Percentiles rank a stretch among this genome's conserved stretches.
phyloP scores from a whole-genome alignment of 495 filamentous ascomycete species.

The Podospora conica region DNA sequence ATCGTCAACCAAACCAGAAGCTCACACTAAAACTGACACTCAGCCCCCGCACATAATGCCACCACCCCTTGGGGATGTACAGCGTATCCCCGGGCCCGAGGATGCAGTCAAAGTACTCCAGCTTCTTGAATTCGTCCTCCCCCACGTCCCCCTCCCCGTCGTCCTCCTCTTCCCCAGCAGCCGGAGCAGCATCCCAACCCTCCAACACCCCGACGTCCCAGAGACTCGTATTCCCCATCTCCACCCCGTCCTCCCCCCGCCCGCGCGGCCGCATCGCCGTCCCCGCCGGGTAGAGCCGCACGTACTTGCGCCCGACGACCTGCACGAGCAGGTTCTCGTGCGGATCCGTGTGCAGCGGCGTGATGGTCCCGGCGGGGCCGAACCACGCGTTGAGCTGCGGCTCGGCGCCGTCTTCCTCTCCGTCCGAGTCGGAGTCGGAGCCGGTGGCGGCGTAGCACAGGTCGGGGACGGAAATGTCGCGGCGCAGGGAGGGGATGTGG shows the following conservation, averaged over 20 bases:
- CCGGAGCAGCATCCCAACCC: slow-evolving; percentile 39
- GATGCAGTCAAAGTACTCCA: slow-evolving; percentile 72
- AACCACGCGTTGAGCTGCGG: slow-evolving; percentile 85
- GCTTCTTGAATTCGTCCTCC: slow-evolving; percentile 47
- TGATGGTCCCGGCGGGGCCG: slow-evolving; percentile 80
- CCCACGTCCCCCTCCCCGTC: slow-evolving; percentile 26
- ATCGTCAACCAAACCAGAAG: slow-evolving; percentile 64
- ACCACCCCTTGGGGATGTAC: slow-evolving; percentile 94
- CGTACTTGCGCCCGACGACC: slow-evolving; percentile 85
- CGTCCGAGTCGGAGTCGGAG: slow-evolving; percentile 46
- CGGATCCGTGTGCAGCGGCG: slow-evolving; percentile 87
- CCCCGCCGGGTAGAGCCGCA: slow-evolving; percentile 72
- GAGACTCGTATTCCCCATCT: slow-evolving; percentile 86
- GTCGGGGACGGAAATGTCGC: slow-evolving; percentile 77
- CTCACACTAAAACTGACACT: slow-evolving; percentile 90
- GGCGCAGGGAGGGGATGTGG: slow-evolving; percentile 71
- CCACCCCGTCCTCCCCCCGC: slow-evolving; percentile 60
- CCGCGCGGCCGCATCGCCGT: slow-evolving; percentile 57
- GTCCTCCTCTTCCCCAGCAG: slow-evolving; percentile 12
- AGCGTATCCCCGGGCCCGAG: slow-evolving; percentile 75
- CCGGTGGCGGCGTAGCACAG: slow-evolving; percentile 69
- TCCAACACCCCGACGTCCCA: slow-evolving; percentile 63
- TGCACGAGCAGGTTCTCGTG: slow-evolving; percentile 91
- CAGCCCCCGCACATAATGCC: slow-evolving; percentile 91
- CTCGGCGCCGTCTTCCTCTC: slow-evolving; percentile 44